Base-by-base conservation (phyloP, 2,329 filamentous ascomycete species). In the Aureobasidium lini region DNA sequence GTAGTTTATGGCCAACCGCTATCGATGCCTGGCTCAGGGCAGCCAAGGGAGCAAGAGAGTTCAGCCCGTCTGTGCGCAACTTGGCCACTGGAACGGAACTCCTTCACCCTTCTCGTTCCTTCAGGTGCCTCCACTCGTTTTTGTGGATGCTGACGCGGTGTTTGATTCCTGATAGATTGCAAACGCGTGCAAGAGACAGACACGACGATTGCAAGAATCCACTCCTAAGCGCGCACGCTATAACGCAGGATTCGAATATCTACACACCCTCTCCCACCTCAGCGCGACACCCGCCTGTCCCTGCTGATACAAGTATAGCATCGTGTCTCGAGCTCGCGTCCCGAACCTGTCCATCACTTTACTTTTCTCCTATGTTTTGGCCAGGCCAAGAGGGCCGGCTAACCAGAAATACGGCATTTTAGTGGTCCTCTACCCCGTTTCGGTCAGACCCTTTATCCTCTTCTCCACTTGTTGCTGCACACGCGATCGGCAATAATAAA, bases 401-500 rank as follows among this genome's bases (percentile, higher is more conserved):
- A 32, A 34, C 37, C 18, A 32, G 23, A 28, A 54, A 54, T 56
- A 56, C 52, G 52, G 28, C 47, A 10, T 29, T 56, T 36, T 32
- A 42, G 39, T 43, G 50, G 39, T 43, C 23, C 52, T 54, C 39
- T 54, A 28, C 40, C 52, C 52, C 52, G 13, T 56, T 56, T 46
- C 11, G 52, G 39, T 11, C 39, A 16, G 52, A 46, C 40, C 52
- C 40, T 52, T 56, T 18, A 15, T 44, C n/a, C 32, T 44, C 52
- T 34, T 56, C 52, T 56, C 52, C 52, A 56, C 52, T 54, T 54
- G 50, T 56, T 46, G 29, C 39, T 56, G 52, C 52, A 46, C 40
- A 42, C 31, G 18, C 29, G 52, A 56, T 56, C 52, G 40, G 40
- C 52, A 44, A 56, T 29, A 46, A 46, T 31, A 36, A 56, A 56